Base-by-base conservation (phyloP, 768 basidiomycete species). In the Coprinopsis strossmayeri region DNA sequence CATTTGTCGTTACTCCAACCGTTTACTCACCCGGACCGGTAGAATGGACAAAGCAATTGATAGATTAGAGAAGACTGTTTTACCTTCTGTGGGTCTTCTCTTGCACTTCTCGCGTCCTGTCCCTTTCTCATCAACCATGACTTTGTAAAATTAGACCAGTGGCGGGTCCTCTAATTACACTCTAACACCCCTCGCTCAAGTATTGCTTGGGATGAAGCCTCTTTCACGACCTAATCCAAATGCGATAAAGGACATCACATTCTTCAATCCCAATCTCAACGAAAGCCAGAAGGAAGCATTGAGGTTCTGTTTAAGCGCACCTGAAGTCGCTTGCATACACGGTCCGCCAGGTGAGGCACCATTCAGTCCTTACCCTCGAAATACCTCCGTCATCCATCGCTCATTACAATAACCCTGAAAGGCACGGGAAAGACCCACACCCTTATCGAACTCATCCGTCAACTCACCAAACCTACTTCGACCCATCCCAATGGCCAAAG, bases 401-500 rank as follows among this genome's bases (percentile, higher is more conserved):
- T n/a, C n/a, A n/a, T n/a, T n/a, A 21, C 9, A 17, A 28, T n/a
- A 27, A 13, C 34, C 9, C 5, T 23, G 3, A 5, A 43, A 82
- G 84, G 89, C 50, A 95, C 93, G 2, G 95, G 95, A 5, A 98
- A 98, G 71, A 99, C 95, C 0, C 89, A 92, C 55, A 96, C 95
- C 0, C 73, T 99, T 15, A 86, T 97, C 27, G 95, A 99, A 64
- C 78, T 96, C 44, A 89, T 97, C 50, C 82, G 89, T 24, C 94
- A 97, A 58, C 66, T 93, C 20, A 80, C 82, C 1, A 68, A 73
- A 3, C 57, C 65, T 32, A 69, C 76, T 0, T 53, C 73, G 1
- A 53, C 63, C 12, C 78, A 76, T 52, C 71, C 75, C 12, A 77
- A 74, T 52, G 70, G 79, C 2, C 66, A 71, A 30, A 78, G 84